Evolutionary conservation across 352 stramenopile species (phyloP).

Genomic region (Salisapilia sapeloensis): DNA sequence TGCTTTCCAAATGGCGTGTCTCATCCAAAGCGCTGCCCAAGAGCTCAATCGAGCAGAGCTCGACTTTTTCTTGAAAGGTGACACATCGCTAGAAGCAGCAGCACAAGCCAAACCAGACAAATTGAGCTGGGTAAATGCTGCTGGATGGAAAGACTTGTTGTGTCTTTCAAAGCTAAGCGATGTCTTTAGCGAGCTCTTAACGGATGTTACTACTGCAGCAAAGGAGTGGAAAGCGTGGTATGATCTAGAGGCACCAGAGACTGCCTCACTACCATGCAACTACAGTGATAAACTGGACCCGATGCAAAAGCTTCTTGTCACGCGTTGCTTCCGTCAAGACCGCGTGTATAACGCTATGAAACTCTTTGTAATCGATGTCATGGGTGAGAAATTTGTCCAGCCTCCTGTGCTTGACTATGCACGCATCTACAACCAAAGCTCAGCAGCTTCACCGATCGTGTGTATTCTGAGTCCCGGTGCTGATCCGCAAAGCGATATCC

Average conservation of each 20-base stretch:
- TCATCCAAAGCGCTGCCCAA: conserved; percentile 82
- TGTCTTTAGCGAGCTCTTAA: conserved; percentile 30
- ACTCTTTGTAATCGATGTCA: conserved; percentile 83
- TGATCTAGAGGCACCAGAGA: conserved; percentile 85
- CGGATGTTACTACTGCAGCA: conserved; percentile 27
- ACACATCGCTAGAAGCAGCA: conserved; percentile 82
- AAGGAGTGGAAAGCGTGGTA: conserved; percentile 88
- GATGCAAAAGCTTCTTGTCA: conserved; percentile 86
- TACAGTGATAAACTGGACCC: conserved; percentile 62
- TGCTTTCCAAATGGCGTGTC: conserved; percentile 92
- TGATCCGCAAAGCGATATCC: conserved; percentile 90
- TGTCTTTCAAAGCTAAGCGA: conserved; percentile 61
- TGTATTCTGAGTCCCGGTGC: conserved; percentile 90
- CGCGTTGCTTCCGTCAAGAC: conserved; percentile 89
- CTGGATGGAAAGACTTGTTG: conserved; percentile 88
- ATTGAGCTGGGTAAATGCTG: conserved; percentile 70
- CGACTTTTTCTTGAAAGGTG: conserved; percentile 93
- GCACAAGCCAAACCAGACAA: conserved; percentile 47
- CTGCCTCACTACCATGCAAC: conserved; percentile 54
- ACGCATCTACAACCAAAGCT: conserved; percentile 85
- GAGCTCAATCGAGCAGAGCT: conserved; percentile 78
- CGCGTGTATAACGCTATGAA: conserved; percentile 94
- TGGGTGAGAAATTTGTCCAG: conserved; percentile 91
- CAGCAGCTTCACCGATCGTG: conserved; percentile 79
- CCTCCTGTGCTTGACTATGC: conserved; percentile 88